These are phyloP conservation scores for Cladosporium colombiae DNA, from an alignment of 2,329 filamentous ascomycete species.

Conservation along the genomic window DNA sequence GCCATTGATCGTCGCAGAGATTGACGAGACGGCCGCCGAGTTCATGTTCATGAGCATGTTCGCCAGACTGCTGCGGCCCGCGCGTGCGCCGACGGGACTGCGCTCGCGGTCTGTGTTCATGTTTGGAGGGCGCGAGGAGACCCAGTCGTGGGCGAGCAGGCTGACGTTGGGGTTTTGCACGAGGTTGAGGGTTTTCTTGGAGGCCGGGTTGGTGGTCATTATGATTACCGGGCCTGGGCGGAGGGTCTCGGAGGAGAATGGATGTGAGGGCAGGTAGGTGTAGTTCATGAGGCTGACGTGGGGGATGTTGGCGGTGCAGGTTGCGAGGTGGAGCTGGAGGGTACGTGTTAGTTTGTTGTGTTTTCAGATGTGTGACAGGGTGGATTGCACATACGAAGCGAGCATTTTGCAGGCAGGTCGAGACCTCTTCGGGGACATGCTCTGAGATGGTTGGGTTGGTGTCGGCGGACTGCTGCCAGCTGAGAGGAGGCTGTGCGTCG, in stretches of 20 bases:
- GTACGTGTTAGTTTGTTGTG: not conserved
- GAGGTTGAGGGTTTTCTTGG: constrained; percentile 80
- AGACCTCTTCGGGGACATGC: constrained; percentile 77
- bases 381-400: constrained; percentile 70
- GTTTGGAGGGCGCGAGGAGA: constrained; percentile 83
- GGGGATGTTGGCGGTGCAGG: constrained; percentile 77
- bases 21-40: constrained; percentile 80
- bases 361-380: constrained; percentile 11
- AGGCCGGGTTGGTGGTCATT: constrained; percentile 81
- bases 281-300: constrained; percentile 99
- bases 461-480: constrained; percentile 59
- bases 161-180: constrained; percentile 83
- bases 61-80: constrained; percentile 72
- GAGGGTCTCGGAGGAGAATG: constrained; percentile 24
- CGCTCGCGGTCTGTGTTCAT: constrained; percentile 49
- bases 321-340: constrained; percentile 88
- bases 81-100: constrained; percentile 55
- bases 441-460: constrained; percentile 70
- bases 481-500: constrained; percentile 31
- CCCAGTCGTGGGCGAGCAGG: constrained; percentile 97
- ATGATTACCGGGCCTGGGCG: constrained; percentile 65
- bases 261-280: constrained; percentile 74
- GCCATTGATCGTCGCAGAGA: constrained; percentile 94
- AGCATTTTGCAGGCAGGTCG: constrained; percentile 89
- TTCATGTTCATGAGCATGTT: constrained; percentile 87